phyloP scores from a whole-genome alignment of 129 eudicot species.

The Erigeron canadensis region DNA sequence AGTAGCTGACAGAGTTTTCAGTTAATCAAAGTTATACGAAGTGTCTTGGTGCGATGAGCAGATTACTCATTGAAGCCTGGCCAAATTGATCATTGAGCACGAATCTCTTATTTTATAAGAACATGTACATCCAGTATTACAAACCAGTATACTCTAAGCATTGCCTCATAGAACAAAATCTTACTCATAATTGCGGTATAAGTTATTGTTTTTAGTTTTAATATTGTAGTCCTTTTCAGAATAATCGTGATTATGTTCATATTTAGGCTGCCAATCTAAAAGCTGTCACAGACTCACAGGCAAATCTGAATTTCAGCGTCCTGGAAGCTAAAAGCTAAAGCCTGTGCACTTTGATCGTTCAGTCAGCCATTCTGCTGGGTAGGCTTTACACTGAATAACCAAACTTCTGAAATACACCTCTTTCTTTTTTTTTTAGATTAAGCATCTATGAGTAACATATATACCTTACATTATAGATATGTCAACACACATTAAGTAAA shows the following conservation, averaged over 20 bases:
- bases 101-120: not conserved
- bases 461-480: not conserved
- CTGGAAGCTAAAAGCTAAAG: no score
- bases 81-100: slow-evolving; percentile 5
- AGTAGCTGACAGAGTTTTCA: not conserved
- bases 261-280: no score
- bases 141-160: not conserved
- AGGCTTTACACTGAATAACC: not conserved
- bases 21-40: not conserved
- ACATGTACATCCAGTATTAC: not conserved
- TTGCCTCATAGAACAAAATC: not conserved
- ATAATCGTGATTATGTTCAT: no score
- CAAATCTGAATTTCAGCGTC: not conserved
- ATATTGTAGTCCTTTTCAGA: no score
- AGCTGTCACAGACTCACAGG: not conserved
- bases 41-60: slow-evolving; percentile 5
- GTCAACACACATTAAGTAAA: not conserved
- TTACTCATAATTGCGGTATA: slow-evolving; percentile 15
- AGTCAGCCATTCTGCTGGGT: not conserved
- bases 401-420: no score
- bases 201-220: not conserved
- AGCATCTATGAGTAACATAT: not conserved
- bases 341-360: not conserved
- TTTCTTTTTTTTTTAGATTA: no score
- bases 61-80: not conserved